Evolutionary conservation across 2,329 filamentous ascomycete species (phyloP), one percentile per base, ranked within the genome.

Genomic region (Xylariales sp.): DNA sequence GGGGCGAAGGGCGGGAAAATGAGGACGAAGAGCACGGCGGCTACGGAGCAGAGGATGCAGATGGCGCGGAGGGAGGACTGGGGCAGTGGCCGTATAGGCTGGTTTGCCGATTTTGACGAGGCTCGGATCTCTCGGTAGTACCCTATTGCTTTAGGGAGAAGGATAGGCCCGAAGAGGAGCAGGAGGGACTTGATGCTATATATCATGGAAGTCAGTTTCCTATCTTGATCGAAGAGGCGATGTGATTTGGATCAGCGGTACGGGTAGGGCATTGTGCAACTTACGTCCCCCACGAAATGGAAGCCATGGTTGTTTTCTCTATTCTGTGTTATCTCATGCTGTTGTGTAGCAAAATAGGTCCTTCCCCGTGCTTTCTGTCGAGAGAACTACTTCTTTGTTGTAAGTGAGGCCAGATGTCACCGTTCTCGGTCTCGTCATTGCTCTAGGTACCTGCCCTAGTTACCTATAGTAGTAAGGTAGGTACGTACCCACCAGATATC

Each of bases 81-180:
- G 12, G 90, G 84, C 34, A 90, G 78, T 53, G 90, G 83, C 58
- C 86, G 84, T 74, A 91, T 76, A 68, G 86, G 78, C 69, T 86
- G 76, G 73, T 80, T 79, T 68, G 83, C 79, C 76, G 79, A 71
- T 28, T 74, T 74, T 1, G 84, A 82, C n/a, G 82, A 80, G 68
- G 79, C 75, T 71, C 82, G 82, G 53, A 83, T 62, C 50, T 84
- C 85, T 72, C 89, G 88, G 82, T 92, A 92, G 82, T 87, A 89
- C 68, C 83, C 80, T 65, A 93, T 82, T 65, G 85, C 84, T 74
- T 88, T 89, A 59, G 91, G 91, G 46, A 95, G 79, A 71, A 94
- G 82, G 71, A 93, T 83, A 39, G 93, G 92, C 2, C 90, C 92
- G 77, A 94, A 85, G 81, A 90, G 86, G 75, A 89, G 78, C 75